Evolutionary conservation across 73 alveolate species (phyloP).

Genomic region (Halteria grandinella): DNA sequence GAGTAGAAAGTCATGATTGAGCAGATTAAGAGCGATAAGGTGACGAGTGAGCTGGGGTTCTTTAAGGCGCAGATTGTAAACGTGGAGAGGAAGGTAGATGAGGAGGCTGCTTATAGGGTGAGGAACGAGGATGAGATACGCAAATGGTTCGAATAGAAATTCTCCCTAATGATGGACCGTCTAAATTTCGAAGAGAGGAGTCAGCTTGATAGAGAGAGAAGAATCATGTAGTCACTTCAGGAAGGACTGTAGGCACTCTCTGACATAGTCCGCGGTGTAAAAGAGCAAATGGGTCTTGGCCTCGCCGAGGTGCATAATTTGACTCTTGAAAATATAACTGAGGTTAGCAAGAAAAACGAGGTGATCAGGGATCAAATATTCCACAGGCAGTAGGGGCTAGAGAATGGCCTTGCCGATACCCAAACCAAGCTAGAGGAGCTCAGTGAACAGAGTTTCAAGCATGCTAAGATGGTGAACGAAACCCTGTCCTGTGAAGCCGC

Average conservation of each 20-base stretch:
- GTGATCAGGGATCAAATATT: slow-evolving; percentile 50
- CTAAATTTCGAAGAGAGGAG: slow-evolving; percentile 66
- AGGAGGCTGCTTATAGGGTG: slow-evolving; percentile 59
- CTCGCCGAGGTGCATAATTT: slow-evolving; percentile 51
- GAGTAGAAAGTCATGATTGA: slow-evolving; percentile 54
- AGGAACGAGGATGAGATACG: slow-evolving; percentile 70
- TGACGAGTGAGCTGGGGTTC: slow-evolving; percentile 50
- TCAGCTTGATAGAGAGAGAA: slow-evolving; percentile 60
- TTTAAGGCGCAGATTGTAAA: slow-evolving; percentile 42
- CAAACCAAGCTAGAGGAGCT: slow-evolving; percentile 46
- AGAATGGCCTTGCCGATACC: slow-evolving; percentile 45
- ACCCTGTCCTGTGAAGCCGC: slow-evolving; percentile 55
- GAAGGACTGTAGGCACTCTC: slow-evolving; percentile 62
- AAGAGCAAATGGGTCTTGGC: slow-evolving; percentile 60
- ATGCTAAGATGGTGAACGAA: slow-evolving; percentile 71
- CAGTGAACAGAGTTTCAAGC: slow-evolving; percentile 58
- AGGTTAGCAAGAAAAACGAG: slow-evolving; percentile 52
- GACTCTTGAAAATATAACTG: slow-evolving; percentile 58
- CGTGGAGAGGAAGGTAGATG: slow-evolving; percentile 67
- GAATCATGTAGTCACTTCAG: slow-evolving; percentile 59
- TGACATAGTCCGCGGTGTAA: slow-evolving; percentile 69
- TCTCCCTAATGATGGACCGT: slow-evolving; percentile 33
- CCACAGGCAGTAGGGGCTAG: slow-evolving; percentile 36
- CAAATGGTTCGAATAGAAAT: slow-evolving; percentile 66
- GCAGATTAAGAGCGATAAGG: slow-evolving; percentile 46